phyloP scores from a whole-genome alignment of 805 yeast species.

The Yarrowia sp. region DNA sequence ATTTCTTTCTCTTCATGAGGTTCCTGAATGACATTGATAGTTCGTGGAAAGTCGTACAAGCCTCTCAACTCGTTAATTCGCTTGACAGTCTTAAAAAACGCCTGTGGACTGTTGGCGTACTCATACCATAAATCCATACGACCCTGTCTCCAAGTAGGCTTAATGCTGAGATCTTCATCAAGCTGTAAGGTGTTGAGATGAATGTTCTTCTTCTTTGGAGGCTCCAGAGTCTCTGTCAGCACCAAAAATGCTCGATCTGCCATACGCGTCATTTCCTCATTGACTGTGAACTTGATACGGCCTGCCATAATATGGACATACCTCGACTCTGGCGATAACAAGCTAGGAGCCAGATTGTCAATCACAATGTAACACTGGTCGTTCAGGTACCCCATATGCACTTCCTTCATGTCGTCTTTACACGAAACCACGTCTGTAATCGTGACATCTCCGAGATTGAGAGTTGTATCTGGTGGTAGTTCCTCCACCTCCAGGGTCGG shows the following conservation, averaged over 20 bases:
- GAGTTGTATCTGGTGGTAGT: background rate
- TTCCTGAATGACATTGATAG: background rate
- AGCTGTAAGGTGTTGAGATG: slow-evolving; percentile 5
- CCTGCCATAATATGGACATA: slow-evolving; percentile 1
- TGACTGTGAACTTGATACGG: background rate
- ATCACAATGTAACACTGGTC: slow-evolving; percentile 12
- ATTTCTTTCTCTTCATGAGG: background rate
- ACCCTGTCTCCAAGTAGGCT: slow-evolving; percentile 10
- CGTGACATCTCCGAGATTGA: background rate
- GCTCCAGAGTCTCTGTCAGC: slow-evolving; percentile 7
- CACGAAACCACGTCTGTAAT: background rate
- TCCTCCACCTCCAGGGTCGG: background rate
- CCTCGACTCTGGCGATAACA: background rate
- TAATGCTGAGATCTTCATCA: slow-evolving; percentile 4
- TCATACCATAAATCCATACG: background rate
- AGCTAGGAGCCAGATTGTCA: background rate
- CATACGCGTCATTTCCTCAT: background rate
- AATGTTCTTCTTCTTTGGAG: background rate
- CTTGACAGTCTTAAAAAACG: slow-evolving; percentile 1
- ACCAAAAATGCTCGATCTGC: slow-evolving; percentile 1
- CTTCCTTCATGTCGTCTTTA: background rate
- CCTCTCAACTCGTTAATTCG: background rate
- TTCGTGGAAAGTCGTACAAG: background rate
- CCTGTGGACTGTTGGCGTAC: slow-evolving; percentile 2
- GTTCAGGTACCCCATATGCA: slow-evolving; percentile 4